Conservation (phyloP, 352 stramenopile species). For the Phytophthora pinifolia region DNA sequence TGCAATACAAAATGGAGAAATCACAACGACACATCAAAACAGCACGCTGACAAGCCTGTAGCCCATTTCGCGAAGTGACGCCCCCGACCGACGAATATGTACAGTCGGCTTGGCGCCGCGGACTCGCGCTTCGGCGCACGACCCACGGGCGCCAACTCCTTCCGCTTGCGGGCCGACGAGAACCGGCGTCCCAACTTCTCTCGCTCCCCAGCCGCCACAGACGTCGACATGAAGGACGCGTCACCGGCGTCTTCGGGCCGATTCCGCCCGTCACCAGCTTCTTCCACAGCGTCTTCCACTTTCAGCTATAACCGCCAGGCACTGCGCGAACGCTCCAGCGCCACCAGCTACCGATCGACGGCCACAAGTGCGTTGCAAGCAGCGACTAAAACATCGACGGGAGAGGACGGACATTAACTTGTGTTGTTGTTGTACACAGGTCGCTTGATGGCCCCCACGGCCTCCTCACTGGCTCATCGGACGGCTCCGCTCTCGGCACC, state of each 20-base stretch:
- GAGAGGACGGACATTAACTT: slow-evolving; percentile 17
- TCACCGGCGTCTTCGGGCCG: slow-evolving; percentile 14
- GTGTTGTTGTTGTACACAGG: slow-evolving; percentile 13
- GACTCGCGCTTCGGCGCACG: slow-evolving; percentile 21
- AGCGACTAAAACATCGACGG: not conserved
- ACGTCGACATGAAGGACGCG: slow-evolving; percentile 42
- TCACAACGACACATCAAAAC: not conserved
- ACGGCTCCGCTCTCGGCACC: slow-evolving; percentile 7
- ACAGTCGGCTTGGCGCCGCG: slow-evolving; percentile 9
- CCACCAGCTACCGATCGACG: slow-evolving; percentile 14
- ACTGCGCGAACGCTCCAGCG: slow-evolving; percentile 15
- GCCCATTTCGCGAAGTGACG: slow-evolving; percentile 14
- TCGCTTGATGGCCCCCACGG: slow-evolving; percentile 30
- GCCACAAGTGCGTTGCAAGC: slow-evolving; percentile 24
- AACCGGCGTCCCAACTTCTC: slow-evolving; percentile 35
- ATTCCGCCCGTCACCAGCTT: slow-evolving; percentile 10
- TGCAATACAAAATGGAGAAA: not conserved
- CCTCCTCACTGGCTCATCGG: slow-evolving; percentile 32
- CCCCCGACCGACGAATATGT: slow-evolving; percentile 14
- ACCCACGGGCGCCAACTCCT: slow-evolving; percentile 22
- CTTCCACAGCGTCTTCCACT: slow-evolving; percentile 3
- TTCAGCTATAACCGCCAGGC: slow-evolving; percentile 13
- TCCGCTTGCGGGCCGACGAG: slow-evolving; percentile 32
- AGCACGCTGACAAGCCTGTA: not conserved
- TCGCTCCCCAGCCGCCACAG: slow-evolving; percentile 14